Evolutionary conservation across 2,329 filamentous ascomycete species (phyloP).

Genomic region (Neofusicoccum sp.): DNA sequence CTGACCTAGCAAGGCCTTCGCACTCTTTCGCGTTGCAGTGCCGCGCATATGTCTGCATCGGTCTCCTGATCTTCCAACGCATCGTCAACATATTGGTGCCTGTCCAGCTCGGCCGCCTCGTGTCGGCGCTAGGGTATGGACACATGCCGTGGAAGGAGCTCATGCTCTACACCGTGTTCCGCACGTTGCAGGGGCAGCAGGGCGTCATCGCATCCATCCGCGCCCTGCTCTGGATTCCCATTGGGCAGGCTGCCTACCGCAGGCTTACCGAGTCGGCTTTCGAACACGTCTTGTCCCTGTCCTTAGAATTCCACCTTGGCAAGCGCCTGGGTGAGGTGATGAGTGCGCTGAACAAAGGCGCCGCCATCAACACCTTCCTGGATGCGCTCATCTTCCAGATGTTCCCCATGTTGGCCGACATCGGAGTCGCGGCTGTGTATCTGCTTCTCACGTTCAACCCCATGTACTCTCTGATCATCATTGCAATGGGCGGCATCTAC

Average conservation of each 20-base stretch:
- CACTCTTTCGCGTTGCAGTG: conserved; percentile 43
- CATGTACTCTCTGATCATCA: conserved; percentile 59
- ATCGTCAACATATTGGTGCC: conserved; percentile 47
- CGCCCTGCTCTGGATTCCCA: conserved; percentile 50
- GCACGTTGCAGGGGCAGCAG: conserved; percentile 48
- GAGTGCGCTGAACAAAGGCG: conserved; percentile 50
- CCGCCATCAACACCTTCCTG: conserved; percentile 52
- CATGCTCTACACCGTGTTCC: conserved; percentile 45
- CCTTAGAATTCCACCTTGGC: conserved; percentile 52
- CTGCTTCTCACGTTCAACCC: conserved; percentile 61
- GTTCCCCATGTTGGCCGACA: conserved; percentile 60
- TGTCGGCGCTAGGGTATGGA: conserved; percentile 43
- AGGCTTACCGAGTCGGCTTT: conserved; percentile 47
- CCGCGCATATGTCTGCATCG: conserved; percentile 42
- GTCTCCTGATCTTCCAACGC: conserved; percentile 45
- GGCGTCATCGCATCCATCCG: conserved; percentile 45
- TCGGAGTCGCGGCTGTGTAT: conserved; percentile 59
- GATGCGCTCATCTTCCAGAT: conserved; percentile 60
- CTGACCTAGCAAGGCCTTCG: conserved; percentile 40
- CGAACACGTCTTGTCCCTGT: conserved; percentile 48
- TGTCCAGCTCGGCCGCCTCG: conserved; percentile 42
- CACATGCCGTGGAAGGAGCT: conserved; percentile 45
- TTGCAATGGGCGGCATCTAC: conserved; percentile 53
- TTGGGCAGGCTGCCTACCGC: conserved; percentile 46
- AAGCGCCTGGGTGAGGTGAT: conserved; percentile 54